phyloP scores from a whole-genome alignment of 768 basidiomycete genomes.

The Naganishia vishniacii region DNA sequence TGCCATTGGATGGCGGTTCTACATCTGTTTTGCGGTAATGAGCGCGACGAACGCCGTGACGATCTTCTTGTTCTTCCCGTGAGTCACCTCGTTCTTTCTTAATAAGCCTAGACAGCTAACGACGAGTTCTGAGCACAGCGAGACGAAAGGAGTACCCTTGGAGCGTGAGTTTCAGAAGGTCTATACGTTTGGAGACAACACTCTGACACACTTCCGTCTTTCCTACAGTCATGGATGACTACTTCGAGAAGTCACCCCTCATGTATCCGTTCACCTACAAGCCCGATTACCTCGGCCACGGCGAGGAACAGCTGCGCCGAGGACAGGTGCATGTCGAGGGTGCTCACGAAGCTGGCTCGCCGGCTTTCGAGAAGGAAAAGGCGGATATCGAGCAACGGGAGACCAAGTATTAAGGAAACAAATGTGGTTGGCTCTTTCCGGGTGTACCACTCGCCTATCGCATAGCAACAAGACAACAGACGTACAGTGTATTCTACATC shows the following conservation, averaged over 20 bases:
- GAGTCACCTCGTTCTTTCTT: neutral
- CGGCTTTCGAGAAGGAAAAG: too few relatives aligned
- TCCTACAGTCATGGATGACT: neutral
- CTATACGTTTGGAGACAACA: neutral
- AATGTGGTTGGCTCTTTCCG: too few relatives aligned
- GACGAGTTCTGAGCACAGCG: neutral
- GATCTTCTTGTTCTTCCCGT: conserved; percentile 30
- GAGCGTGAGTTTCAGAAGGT: neutral
- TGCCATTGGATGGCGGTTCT: conserved; percentile 33
- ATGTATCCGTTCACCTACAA: too few relatives aligned
- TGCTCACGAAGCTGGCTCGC: too few relatives aligned
- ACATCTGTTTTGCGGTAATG: conserved; percentile 32
- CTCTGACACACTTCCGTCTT: neutral
- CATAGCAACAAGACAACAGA: too few relatives aligned
- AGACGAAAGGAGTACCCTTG: conserved; percentile 9
- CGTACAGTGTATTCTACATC: too few relatives aligned
- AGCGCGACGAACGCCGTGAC: conserved; percentile 28
- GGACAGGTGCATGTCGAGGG: too few relatives aligned
- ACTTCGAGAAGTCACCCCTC: neutral
- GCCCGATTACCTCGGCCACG: too few relatives aligned
- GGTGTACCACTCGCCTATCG: too few relatives aligned
- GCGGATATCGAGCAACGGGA: too few relatives aligned
- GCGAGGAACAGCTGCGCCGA: too few relatives aligned
- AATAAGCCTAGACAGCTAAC: neutral
- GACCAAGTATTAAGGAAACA: too few relatives aligned